A percentile compares a stretch with the other conserved stretches of the same genome.
These are phyloP conservation scores for Cutaneotrichosporon curvatum DNA, from an alignment of 1,284 basidiomycete species.

Conservation along the genomic window DNA sequence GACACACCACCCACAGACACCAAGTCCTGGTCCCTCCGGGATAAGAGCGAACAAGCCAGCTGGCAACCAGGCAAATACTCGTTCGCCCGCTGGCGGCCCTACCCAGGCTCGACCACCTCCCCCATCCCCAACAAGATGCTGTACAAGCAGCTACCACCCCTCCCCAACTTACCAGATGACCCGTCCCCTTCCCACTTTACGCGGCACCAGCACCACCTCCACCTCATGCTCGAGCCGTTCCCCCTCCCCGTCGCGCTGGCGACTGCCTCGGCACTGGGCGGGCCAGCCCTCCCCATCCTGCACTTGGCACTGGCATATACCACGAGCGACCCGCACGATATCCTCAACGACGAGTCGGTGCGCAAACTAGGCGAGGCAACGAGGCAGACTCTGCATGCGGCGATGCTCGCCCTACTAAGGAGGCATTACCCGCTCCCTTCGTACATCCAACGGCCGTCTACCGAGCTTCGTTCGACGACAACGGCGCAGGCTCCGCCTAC, in stretches of 20 bases:
- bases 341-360: background rate
- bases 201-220: slow-evolving; percentile 6
- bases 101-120: no score
- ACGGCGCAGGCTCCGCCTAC: no score
- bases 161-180: background rate
- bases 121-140: slow-evolving; percentile 2
- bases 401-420: background rate
- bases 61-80: background rate
- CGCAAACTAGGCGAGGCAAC: slow-evolving; percentile 4
- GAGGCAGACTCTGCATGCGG: background rate
- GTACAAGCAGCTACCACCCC: background rate
- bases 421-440: background rate
- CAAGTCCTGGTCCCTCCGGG: background rate
- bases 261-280: background rate
- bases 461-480: no score
- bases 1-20: no score
- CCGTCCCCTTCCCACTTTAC: background rate
- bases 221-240: background rate
- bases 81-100: no score
- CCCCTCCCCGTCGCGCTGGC: background rate
- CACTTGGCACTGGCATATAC: background rate
- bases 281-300: background rate
- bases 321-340: background rate
- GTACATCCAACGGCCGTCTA: background rate
- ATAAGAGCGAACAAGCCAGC: background rate